A percentile compares a stretch with the other conserved stretches of the same genome.
These are phyloP conservation scores for Alternaria consortialis DNA, from an alignment of 2,329 filamentous ascomycete genomes.

Conservation along the genomic window DNA sequence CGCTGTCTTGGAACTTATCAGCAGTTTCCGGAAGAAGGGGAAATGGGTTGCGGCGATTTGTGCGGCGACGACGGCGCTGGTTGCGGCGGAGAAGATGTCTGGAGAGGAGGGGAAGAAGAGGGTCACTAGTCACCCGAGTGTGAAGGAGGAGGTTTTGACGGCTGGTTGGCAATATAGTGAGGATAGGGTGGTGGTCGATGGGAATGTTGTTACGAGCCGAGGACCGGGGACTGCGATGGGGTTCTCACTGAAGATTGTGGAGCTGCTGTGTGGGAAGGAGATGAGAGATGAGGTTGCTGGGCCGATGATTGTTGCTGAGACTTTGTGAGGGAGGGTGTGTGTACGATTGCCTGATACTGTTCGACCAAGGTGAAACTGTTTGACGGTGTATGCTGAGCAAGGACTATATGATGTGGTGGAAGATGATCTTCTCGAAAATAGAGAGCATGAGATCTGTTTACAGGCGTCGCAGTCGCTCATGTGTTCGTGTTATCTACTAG, in stretches of 20 bases:
- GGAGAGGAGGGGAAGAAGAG: slow-evolving; percentile 26
- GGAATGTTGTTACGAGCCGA: slow-evolving; percentile 47
- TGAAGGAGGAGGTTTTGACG: slow-evolving; percentile 41
- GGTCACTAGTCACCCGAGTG: slow-evolving; percentile 52
- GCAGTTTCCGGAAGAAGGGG: slow-evolving; percentile 36
- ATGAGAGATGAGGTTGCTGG: slow-evolving; percentile 61
- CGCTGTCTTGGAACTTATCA: slow-evolving; percentile 41
- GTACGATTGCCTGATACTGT: too few relatives aligned
- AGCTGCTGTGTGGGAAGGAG: slow-evolving; percentile 51
- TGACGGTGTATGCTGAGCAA: neutral
- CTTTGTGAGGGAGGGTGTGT: slow-evolving; percentile 21
- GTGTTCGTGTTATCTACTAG: too few relatives aligned
- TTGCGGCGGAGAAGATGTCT: slow-evolving; percentile 35
- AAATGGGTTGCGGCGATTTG: slow-evolving; percentile 51
- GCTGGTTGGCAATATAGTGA: slow-evolving; percentile 49
- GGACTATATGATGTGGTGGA: neutral
- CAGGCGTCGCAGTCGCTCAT: too few relatives aligned
- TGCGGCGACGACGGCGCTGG: slow-evolving; percentile 51
- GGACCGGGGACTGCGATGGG: slow-evolving; percentile 52
- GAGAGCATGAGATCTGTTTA: neutral
- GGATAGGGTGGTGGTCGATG: slow-evolving; percentile 49
- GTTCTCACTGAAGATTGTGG: slow-evolving; percentile 52
- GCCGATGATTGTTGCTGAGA: slow-evolving; percentile 55
- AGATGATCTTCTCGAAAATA: neutral
- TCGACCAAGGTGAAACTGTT: too few relatives aligned